Conservation (phyloP, 2,329 filamentous ascomycete species). For the Onygenales sp. region DNA sequence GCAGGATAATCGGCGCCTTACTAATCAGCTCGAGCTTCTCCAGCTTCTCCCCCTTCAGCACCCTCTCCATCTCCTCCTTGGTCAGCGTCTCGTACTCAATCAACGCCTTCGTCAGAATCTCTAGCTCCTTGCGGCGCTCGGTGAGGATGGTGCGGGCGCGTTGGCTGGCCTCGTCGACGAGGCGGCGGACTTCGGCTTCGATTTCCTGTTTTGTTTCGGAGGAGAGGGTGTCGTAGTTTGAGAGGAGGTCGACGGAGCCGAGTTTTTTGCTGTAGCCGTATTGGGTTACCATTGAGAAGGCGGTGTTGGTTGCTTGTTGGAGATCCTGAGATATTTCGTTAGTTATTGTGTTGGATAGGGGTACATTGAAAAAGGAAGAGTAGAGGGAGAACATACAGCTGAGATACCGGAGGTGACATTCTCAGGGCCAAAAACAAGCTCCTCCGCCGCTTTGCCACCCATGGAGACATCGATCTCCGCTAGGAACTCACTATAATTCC, state of each 20-base stretch:
- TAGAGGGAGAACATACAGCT: conserved; percentile 44
- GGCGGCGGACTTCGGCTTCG: conserved; percentile 75
- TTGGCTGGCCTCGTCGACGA: conserved; percentile 71
- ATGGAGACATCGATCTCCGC: conserved; percentile 70
- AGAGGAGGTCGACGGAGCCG: conserved; percentile 80
- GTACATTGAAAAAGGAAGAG: neutral
- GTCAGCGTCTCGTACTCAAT: conserved; percentile 91
- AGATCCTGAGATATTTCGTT: conserved; percentile 55
- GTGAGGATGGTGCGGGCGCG: conserved; percentile 64
- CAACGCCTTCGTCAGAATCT: conserved; percentile 77
- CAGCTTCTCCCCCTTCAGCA: conserved; percentile 77
- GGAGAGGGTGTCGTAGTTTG: conserved; percentile 72
- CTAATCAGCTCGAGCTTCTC: conserved; percentile 50
- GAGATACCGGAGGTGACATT: conserved; percentile 85
- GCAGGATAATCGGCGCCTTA: conserved; percentile 55
- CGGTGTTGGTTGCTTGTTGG: conserved; percentile 66
- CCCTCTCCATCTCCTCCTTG: conserved; percentile 80
- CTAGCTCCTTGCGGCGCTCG: conserved; percentile 71
- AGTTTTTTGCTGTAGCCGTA: conserved; percentile 83
- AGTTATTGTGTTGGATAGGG: neutral
- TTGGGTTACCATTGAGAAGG: conserved; percentile 78
- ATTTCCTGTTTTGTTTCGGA: conserved; percentile 79
- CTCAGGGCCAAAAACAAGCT: conserved; percentile 84
- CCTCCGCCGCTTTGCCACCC: conserved; percentile 80
- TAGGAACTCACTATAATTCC: conserved; percentile 74